Evolutionary conservation across 495 filamentous ascomycete species (phyloP).

Genomic region (Apiosordaria backusii): DNA sequence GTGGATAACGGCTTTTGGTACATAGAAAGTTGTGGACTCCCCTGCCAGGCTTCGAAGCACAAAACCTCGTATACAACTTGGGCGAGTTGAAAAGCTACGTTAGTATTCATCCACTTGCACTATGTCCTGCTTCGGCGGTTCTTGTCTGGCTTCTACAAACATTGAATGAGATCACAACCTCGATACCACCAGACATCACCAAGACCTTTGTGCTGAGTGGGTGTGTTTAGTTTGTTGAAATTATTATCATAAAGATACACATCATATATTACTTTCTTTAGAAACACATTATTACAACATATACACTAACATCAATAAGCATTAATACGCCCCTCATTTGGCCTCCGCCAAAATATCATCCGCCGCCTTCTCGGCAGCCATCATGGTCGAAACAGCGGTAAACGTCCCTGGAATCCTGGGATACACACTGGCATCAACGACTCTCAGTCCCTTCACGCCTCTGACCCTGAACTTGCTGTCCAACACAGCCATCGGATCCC

Average conservation of each 20-base stretch:
- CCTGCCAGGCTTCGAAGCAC: not conserved
- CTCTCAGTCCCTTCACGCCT: conserved; percentile 53
- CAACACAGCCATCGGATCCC: conserved; percentile 55
- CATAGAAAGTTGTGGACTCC: not conserved
- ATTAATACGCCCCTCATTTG: not conserved
- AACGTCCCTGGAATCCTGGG: conserved; percentile 57
- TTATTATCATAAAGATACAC: too few species aligned
- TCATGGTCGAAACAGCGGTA: conserved; percentile 51
- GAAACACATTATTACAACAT: not conserved
- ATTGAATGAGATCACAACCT: too few species aligned
- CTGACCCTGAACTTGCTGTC: conserved; percentile 57
- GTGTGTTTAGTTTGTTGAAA: too few species aligned
- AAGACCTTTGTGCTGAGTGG: too few species aligned
- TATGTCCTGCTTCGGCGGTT: too few species aligned
- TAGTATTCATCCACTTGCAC: too few species aligned
- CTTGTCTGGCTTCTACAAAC: too few species aligned
- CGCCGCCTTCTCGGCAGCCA: conserved; percentile 59
- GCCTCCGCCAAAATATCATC: conserved; percentile 27
- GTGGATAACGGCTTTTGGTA: not conserved
- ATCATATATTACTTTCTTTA: not conserved
- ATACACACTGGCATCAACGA: conserved; percentile 58
- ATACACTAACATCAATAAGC: not conserved
- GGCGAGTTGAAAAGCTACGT: not conserved
- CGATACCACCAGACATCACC: too few species aligned
- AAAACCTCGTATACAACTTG: not conserved